Evolutionary conservation across 345 rosid species (phyloP).

Genomic region (Citropsis articulata): DNA sequence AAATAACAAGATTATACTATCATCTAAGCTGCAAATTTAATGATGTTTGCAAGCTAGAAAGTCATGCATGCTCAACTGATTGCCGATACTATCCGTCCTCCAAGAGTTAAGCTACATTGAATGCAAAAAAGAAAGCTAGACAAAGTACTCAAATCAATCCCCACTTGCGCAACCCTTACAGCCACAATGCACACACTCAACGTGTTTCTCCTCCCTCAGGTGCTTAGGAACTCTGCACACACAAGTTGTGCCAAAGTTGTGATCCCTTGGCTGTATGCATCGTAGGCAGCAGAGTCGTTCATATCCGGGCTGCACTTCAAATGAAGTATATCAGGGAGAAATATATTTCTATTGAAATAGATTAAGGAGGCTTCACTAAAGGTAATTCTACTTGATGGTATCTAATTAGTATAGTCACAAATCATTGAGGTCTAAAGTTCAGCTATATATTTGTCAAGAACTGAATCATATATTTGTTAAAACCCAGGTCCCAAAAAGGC

Average conservation of each 20-base stretch:
- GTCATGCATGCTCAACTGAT: background rate
- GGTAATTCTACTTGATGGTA: background rate
- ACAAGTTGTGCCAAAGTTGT: conserved; percentile 81
- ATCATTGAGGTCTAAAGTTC: background rate
- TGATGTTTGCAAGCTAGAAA: background rate
- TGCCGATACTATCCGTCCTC: background rate
- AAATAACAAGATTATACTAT: background rate
- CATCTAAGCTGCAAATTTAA: background rate
- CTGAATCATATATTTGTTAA: background rate
- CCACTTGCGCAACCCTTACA: conserved; percentile 84
- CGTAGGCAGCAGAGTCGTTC: conserved; percentile 82
- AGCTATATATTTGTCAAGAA: background rate
- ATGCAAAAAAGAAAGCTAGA: background rate
- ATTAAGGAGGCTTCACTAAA: background rate
- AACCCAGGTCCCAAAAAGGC: background rate
- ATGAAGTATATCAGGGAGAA: background rate
- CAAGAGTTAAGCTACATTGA: background rate
- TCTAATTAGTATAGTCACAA: background rate
- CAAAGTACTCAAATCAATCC: conserved; percentile 33
- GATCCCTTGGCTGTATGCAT: conserved; percentile 87
- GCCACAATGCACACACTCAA: conserved; percentile 88
- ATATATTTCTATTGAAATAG: background rate
- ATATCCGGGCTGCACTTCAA: conserved; percentile 64
- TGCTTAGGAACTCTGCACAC: conserved; percentile 79
- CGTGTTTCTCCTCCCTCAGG: conserved; percentile 79